Conservation (phyloP, 257 asterid genomes). For the Solanum neorickii region DNA sequence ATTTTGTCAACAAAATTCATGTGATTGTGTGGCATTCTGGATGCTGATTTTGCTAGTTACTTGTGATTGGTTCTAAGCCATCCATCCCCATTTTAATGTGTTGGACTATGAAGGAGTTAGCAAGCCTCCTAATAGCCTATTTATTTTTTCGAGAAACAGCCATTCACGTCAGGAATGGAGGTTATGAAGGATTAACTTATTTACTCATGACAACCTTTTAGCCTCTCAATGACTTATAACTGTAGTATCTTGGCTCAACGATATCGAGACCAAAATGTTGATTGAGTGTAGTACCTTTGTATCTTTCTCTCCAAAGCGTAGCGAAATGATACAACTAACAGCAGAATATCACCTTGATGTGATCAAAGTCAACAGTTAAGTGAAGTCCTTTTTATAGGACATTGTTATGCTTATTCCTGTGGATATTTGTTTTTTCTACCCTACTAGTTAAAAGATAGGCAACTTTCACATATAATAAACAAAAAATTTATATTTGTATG, state of each 20-base stretch:
- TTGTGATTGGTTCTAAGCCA: neutral
- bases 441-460: too few species aligned
- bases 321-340: neutral
- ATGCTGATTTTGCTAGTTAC: neutral
- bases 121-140: neutral
- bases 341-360: neutral
- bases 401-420: too few species aligned
- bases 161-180: neutral
- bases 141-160: neutral
- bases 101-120: neutral
- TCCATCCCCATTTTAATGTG: neutral
- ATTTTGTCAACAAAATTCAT: neutral
- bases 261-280: neutral
- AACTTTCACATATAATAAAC: too few species aligned
- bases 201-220: neutral
- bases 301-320: neutral
- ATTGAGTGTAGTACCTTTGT: neutral
- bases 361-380: neutral
- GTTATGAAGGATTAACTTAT: neutral
- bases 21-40: neutral
- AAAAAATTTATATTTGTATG: too few species aligned
- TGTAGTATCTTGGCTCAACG: neutral
- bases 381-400: too few species aligned
- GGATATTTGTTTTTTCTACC: too few species aligned
- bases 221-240: neutral